Percentiles rank a stretch among this genome's conserved stretches.
phyloP scores from a whole-genome alignment of 2,329 filamentous ascomycete genomes.

The Epicoccum sorghinum region DNA sequence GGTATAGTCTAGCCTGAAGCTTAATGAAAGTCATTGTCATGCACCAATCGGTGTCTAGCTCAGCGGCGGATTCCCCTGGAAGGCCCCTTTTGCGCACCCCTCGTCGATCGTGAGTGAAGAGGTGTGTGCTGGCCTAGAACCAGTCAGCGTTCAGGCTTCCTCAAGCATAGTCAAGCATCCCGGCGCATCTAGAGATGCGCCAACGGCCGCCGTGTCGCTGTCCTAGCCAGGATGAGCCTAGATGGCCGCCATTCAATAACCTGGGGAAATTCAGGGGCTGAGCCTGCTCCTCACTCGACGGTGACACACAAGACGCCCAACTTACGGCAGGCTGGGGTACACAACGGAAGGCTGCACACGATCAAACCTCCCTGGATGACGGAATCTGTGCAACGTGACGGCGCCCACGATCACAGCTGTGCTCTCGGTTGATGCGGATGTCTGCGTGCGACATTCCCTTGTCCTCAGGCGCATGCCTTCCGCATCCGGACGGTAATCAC shows the following conservation, averaged over 20 bases:
- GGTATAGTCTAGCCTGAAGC: constrained; percentile 25
- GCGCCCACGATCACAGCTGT: constrained; percentile 8
- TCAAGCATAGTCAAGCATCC: constrained; percentile 21
- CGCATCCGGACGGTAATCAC: constrained; percentile 16
- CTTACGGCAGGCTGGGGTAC: constrained; percentile 10
- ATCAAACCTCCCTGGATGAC: constrained; percentile 8
- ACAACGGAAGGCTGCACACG: constrained; percentile 8
- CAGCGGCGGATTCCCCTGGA: constrained; percentile 6
- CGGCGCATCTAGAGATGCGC: constrained; percentile 25
- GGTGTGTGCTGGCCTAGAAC: constrained; percentile 20
- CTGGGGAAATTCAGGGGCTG: constrained; percentile 46
- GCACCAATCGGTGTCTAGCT: constrained; percentile 29
- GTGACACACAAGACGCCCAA: constrained; percentile 7
- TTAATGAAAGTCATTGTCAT: constrained; percentile 28
- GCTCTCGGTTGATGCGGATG: constrained; percentile 3
- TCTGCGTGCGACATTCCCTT: constrained; percentile 13
- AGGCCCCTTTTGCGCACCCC: constrained; percentile 29
- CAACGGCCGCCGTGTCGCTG: constrained; percentile 30
- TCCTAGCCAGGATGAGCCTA: constrained; percentile 29
- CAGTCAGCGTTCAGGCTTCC: constrained; percentile 17
- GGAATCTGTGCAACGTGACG: constrained; percentile 4
- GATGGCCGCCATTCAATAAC: constrained; percentile 36
- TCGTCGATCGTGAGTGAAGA: constrained; percentile 17
- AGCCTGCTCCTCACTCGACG: constrained; percentile 17
- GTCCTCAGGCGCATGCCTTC: constrained; percentile 17